Base-by-base conservation (phyloP, 148 eudicot species). In the Spergularia bocconei region DNA sequence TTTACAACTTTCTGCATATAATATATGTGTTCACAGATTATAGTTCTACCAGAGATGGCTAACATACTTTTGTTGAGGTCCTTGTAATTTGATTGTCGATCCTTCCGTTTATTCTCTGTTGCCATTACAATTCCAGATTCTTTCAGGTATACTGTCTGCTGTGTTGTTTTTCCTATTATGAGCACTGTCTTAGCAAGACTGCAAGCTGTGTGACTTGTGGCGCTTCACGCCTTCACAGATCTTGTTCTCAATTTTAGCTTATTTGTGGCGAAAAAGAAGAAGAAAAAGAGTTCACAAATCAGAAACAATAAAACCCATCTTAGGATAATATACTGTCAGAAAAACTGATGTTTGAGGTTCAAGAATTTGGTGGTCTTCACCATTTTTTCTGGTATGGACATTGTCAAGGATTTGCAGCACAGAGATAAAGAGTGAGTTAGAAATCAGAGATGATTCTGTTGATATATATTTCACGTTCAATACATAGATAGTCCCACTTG, bases 331-430 rank as follows among this genome's bases (percentile, higher is more conserved):
- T 53, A 16, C 16, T 57, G 8, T 19, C 6, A 9, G 25, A 17
- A 29, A 38, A 64, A 64, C 20, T 7, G 48, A 64, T 38, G 68
- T 48, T 38, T 36, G 48, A 64, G 68, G 68, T 64, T 64, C 20
- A 36, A 36, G 19, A 64, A 14, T 64, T 44, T 44, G 7, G 48
- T 29, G 48, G 48, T 44, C 8, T 44, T 44, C 11, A 36, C 15
- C 20, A 41, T 14, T 13, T 36, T 29, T 61, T 23, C 25, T 29
- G 15, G 44, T 3, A 17, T 29, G 3, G 13, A 33, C 3, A 33
- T 33, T 17, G 14, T 63, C 13, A 47, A 63, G 67, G 72, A 69
- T 69, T 51, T 11, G 13, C 11, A 14, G 25, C 39, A 25, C 17
- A 51, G n/a, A 41, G n/a, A 41, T 7, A 47, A 67, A 19, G 20